Percentiles rank a stretch among this genome's conserved stretches.
Conservation (phyloP, 2,329 filamentous ascomycete genomes). For the Fonsecaea pugnacius region DNA sequence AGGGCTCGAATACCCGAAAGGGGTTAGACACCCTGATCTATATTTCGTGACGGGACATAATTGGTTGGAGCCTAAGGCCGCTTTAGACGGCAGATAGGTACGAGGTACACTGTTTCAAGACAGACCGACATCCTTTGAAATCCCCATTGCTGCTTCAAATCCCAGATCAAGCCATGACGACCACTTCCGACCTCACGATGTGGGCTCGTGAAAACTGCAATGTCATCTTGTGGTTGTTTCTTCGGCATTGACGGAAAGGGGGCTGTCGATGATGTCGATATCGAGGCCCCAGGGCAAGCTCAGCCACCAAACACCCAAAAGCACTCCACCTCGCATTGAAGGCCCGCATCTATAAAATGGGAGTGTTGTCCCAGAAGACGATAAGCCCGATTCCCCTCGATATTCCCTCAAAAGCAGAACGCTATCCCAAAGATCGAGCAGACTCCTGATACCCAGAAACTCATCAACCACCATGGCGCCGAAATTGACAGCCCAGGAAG, state of each 20-base stretch:
- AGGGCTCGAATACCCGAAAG: constrained; percentile 15
- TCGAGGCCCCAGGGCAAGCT: background rate
- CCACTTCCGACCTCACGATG: background rate
- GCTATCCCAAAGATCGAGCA: background rate
- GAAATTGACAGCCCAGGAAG: constrained; percentile 15
- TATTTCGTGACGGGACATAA: background rate
- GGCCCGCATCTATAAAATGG: background rate
- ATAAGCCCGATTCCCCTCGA: no score
- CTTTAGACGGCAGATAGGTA: background rate
- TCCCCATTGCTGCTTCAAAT: background rate
- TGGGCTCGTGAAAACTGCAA: background rate
- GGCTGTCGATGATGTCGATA: background rate
- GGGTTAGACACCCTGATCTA: background rate
- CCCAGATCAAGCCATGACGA: background rate
- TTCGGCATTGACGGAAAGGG: background rate
- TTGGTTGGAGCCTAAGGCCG: background rate
- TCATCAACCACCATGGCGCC: background rate
- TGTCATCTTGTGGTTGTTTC: background rate
- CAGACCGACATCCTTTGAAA: background rate
- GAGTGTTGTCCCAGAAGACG: background rate
- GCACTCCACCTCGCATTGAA: background rate
- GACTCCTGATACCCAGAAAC: background rate
- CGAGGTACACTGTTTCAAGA: background rate
- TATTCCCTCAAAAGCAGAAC: background rate
- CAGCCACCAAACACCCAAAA: background rate